Base-by-base conservation (phyloP, 495 filamentous ascomycete genomes). In the Hypoxylon cercidicola region DNA sequence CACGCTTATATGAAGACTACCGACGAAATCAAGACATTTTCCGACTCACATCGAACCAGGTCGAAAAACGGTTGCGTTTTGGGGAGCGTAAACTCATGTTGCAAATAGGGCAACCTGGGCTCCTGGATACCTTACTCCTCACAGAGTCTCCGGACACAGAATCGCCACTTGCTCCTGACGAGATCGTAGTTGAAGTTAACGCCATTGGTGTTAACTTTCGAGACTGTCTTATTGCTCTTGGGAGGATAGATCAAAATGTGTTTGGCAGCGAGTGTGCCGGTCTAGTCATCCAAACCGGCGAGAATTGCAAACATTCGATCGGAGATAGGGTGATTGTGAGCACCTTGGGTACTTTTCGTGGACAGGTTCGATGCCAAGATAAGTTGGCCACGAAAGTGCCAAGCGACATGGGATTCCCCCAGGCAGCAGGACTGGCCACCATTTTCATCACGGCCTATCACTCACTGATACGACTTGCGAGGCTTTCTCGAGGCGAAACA, bases 271-370 rank as follows among this genome's bases (percentile, higher is more conserved):
- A 79, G 10, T 75, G 71, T 37, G 64, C 61, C 1, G 56, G 70
- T 2, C 60, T 79, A 28, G 81, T 85, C 3, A 77, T 82, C 4
- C 81, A 80, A 0, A 71, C 86, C 6, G 83, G 84, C n/a, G 58
- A 85, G 20, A 70, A 77, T 9, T 79, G 7, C 51, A 65, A 18
- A 66, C 20, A 78, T 35, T 54, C 71, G 20, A 56, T 72, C 32
- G 78, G 78, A 4, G 72, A 82, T 50, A 56, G 71, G 12, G 77
- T 83, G 45, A 56, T 75, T 3, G 34, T 37, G 11, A 5, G 34
- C 34, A 9, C 34, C 2, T 9, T 37, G 2, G 34, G 11, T n/a
- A 37, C 34, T n/a, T 37, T 37, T 12, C 3, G 34, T 3, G 34
- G 34, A 4, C 34, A 9, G 11, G 2, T 37, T 4, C 34, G 34